Evolutionary conservation across 1,284 basidiomycete species (phyloP), one percentile per base, ranked within the genome.

Genomic region (Ustilago crameri): DNA sequence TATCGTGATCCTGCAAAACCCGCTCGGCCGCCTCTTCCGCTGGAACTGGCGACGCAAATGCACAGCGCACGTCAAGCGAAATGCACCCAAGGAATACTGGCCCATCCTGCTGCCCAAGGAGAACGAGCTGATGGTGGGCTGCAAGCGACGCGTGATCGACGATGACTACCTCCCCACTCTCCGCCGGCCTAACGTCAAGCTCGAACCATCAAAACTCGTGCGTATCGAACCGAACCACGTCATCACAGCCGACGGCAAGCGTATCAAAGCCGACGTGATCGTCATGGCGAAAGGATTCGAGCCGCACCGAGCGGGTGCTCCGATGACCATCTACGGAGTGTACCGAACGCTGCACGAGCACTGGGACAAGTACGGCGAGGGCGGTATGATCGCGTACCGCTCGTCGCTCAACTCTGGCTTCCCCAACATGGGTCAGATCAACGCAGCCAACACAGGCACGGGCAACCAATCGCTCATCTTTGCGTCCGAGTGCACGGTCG

Each of bases 221-320:
- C 51, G 59, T 5, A 82, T 83, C 61, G 75, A 78, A 37, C 69
- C 75, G 34, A 20, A 79, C 20, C 71, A 78, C 37, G 80, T 81
- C 34, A 52, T 81, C 12, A 68, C 71, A 0, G 71, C 62, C 3
- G 76, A 78, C 32, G 81, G 81, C 24, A 49, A 68, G 5, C 54
- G 59, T n/a, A 51, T 82, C 35, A 73, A 78, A 9, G 80, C 81
- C 1, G 81, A 82, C 34, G 78, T 82, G 17, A 81, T 82, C 45
- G 67, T 82, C 10, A 63, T 82, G 63, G 79, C 77, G n/a, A 82
- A 78, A 42, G 81, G 81, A 1, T 82, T 82, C 48, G 55, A 62
- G 18, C 61, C 75, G 9, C 57, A 63, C 24, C 51, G 51, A 9
- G 74, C 71, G 3, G 80, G 80, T 3, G 73, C 72, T 51, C 80